phyloP scores from a whole-genome alignment of 345 rosid genomes.

The Syzygium oleosum region DNA sequence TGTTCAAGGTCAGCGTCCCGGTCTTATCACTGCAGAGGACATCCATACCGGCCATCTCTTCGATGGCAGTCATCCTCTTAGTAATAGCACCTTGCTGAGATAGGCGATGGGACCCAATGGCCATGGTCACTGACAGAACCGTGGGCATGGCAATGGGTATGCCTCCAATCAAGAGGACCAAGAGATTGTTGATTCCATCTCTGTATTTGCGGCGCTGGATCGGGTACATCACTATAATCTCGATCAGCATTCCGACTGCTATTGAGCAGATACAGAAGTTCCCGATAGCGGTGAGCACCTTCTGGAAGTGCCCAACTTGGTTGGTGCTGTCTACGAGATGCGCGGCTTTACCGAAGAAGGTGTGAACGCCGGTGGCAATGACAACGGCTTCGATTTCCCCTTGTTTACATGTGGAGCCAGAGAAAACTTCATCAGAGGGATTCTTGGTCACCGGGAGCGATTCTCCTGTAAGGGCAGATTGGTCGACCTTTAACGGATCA shows the following conservation, averaged over 20 bases:
- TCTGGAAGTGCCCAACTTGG: conserved; percentile 85
- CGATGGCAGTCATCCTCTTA: conserved; percentile 89
- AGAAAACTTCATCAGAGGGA: conserved; percentile 66
- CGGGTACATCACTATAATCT: conserved; percentile 78
- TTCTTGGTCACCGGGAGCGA: conserved; percentile 61
- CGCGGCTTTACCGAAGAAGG: conserved; percentile 88
- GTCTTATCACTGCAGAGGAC: conserved; percentile 88
- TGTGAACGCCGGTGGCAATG: conserved; percentile 81
- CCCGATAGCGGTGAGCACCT: conserved; percentile 73
- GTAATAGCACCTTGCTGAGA: conserved; percentile 87
- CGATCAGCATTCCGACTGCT: conserved; percentile 52
- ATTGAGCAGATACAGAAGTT: conserved; percentile 85
- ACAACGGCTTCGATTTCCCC: conserved; percentile 88
- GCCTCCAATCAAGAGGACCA: conserved; percentile 87
- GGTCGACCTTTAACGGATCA: conserved; percentile 68
- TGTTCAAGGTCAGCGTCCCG: conserved; percentile 78
- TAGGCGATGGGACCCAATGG: conserved; percentile 74
- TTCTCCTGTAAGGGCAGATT: conserved; percentile 58
- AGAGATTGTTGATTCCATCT: conserved; percentile 71
- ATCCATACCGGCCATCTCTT: conserved; percentile 94
- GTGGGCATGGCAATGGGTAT: conserved; percentile 93
- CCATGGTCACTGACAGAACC: conserved; percentile 77
- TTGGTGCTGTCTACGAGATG: conserved; percentile 86
- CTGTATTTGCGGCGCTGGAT: conserved; percentile 61
- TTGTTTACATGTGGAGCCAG: conserved; percentile 85